These are phyloP conservation scores for Saccharomycopsis synnaedendra DNA, from an alignment of 805 yeast genomes.

Conservation along the genomic window DNA sequence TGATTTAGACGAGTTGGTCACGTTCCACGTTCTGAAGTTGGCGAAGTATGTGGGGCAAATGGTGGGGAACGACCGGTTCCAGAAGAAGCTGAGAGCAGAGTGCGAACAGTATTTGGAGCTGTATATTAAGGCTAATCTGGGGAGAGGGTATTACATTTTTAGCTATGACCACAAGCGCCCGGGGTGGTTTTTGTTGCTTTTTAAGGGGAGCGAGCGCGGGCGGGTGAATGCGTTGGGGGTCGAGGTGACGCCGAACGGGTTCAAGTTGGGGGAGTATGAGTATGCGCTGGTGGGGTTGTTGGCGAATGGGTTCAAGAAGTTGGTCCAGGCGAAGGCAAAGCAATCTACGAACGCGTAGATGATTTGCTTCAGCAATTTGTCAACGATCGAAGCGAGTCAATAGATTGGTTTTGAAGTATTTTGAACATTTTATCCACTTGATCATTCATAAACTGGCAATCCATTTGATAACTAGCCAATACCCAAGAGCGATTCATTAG, in stretches of 20 bases:
- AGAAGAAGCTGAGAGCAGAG: slow-evolving; percentile 65
- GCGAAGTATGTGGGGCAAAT: slow-evolving; percentile 77
- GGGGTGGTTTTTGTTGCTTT: slow-evolving; percentile 84
- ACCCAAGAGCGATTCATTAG: too few relatives aligned
- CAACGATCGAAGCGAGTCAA: too few relatives aligned
- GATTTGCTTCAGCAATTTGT: too few relatives aligned
- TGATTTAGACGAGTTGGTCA: slow-evolving; percentile 89
- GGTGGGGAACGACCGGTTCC: slow-evolving; percentile 80
- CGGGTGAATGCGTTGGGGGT: slow-evolving; percentile 81
- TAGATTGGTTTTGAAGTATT: too few relatives aligned
- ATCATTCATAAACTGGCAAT: too few relatives aligned
- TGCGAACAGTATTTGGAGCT: slow-evolving; percentile 81
- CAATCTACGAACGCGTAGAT: not conserved
- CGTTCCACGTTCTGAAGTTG: slow-evolving; percentile 74
- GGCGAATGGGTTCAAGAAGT: slow-evolving; percentile 89
- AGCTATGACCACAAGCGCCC: slow-evolving; percentile 85
- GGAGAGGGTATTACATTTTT: slow-evolving; percentile 82
- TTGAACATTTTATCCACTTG: too few relatives aligned
- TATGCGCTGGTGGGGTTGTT: slow-evolving; percentile 85
- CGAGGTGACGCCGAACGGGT: slow-evolving; percentile 81
- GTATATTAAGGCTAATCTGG: slow-evolving; percentile 84
- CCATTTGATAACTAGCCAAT: too few relatives aligned
- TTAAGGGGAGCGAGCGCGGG: slow-evolving; percentile 65
- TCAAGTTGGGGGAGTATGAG: slow-evolving; percentile 60
- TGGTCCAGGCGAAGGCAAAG: slow-evolving; percentile 22